Conservation (phyloP, 2,329 filamentous ascomycete species). For the Pyricularia sp. region DNA sequence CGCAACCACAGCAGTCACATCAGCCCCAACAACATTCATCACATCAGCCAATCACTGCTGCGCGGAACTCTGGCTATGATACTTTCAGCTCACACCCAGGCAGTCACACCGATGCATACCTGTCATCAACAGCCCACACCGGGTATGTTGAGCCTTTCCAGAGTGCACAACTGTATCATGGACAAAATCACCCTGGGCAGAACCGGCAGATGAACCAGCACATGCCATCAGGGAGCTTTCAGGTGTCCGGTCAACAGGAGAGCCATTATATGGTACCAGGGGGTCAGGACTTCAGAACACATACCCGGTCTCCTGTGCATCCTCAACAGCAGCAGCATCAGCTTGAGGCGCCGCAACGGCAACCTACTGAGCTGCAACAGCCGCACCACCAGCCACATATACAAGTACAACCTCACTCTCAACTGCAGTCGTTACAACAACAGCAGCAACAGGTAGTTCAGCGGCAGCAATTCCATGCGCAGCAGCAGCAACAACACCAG, state of each 20-base stretch:
- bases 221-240: background rate
- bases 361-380: background rate
- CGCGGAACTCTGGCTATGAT: background rate
- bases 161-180: background rate
- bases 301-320: background rate
- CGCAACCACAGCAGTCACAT: background rate
- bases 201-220: background rate
- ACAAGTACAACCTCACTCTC: background rate
- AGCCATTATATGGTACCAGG: background rate
- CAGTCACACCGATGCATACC: background rate
- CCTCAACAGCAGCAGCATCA: background rate
- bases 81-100: background rate
- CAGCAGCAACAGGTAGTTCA: background rate
- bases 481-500: background rate
- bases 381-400: background rate
- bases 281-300: conserved; percentile 1
- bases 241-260: background rate
- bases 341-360: background rate
- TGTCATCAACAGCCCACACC: background rate
- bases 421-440: background rate
- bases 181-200: background rate
- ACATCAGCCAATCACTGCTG: background rate
- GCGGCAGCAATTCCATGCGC: conserved; percentile 1
- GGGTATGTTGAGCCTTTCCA: background rate
- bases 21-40: background rate